Conservation (phyloP, 345 rosid genomes). For the Toxicodendron radicans region DNA sequence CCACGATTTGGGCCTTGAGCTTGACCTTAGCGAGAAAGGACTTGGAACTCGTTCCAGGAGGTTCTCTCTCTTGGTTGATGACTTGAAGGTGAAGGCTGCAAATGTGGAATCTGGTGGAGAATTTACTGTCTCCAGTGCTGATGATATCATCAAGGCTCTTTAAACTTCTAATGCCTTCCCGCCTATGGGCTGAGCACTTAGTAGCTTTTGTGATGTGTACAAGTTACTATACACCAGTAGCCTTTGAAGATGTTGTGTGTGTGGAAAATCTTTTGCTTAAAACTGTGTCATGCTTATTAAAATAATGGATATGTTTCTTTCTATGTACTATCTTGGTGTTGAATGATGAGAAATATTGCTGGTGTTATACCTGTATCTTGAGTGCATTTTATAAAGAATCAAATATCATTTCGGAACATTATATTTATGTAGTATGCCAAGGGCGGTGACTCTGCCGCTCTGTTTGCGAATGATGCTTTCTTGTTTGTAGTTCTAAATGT, state of each 20-base stretch:
- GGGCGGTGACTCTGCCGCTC: no score
- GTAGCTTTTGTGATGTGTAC: neutral
- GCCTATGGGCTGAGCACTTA: neutral
- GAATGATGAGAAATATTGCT: neutral
- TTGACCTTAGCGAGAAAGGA: slow-evolving; percentile 79
- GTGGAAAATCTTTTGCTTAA: neutral
- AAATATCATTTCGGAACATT: no score
- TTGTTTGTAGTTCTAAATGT: no score
- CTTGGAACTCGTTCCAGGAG: slow-evolving; percentile 89
- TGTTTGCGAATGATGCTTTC: no score
- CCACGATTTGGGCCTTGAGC: slow-evolving; percentile 88
- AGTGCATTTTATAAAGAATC: no score
- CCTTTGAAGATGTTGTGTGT: neutral
- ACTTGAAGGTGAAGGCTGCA: slow-evolving; percentile 90
- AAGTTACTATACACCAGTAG: neutral
- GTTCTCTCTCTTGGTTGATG: slow-evolving; percentile 77
- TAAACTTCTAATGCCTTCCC: slow-evolving; percentile 19
- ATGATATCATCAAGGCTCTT: slow-evolving; percentile 79
- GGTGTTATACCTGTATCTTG: neutral
- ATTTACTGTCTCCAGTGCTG: slow-evolving; percentile 83
- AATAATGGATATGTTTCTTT: neutral
- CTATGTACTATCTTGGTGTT: neutral
- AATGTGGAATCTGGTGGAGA: slow-evolving; percentile 91
- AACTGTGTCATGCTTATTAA: neutral
- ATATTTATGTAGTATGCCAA: no score